Evolutionary conservation across 2,329 filamentous ascomycete species (phyloP), one percentile per base, ranked within the genome.

Genomic region (Xylariaceae sp.): DNA sequence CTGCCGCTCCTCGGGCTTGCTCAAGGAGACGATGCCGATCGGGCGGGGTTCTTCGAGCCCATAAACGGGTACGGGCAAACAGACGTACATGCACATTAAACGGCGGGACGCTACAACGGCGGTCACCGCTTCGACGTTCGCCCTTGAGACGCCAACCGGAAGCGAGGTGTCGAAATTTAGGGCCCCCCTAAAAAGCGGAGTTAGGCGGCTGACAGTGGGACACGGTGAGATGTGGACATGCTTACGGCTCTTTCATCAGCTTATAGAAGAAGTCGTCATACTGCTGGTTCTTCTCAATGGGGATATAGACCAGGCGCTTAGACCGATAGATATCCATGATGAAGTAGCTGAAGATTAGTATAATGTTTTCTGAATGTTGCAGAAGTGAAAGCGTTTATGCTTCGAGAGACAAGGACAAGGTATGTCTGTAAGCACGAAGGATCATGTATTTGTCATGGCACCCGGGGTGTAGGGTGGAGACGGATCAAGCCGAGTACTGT

Each of bases 11-110:
- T 47, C 39, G 4, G 60, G 44, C 24, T 41, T 47, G 33, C 34
- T 53, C 12, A 60, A 19, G 9, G 50, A 37, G 28, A 62, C 9
- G 3, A 54, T 12, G 11, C 60, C 60, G 36, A 62, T 48, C 7
- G 53, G 49, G 3, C 17, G n/a, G 7, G 48, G 48, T 1, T 23
- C 28, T 1, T n/a, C 24, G 41, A n/a, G 7, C 6, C 9, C 7
- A 6, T 11, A 23, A 9, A n/a, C n/a, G 14, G 28, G 24, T 14
- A 5, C 23, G 16, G 44, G 51, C 16, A 44, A 24, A 33, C 56
- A 55, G 14, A 62, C 41, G 49, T 54, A 60, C 60, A 62, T 62
- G 16, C n/a, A 19, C 5, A 60, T 5, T 9, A 62, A 49, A 23
- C 49, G 52, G 44, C 47, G 48, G 2, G 43, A 29, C 1, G 26